Evolutionary conservation across 2,329 filamentous ascomycete species (phyloP).

Genomic region (Arthrobotrys sphaeroides): DNA sequence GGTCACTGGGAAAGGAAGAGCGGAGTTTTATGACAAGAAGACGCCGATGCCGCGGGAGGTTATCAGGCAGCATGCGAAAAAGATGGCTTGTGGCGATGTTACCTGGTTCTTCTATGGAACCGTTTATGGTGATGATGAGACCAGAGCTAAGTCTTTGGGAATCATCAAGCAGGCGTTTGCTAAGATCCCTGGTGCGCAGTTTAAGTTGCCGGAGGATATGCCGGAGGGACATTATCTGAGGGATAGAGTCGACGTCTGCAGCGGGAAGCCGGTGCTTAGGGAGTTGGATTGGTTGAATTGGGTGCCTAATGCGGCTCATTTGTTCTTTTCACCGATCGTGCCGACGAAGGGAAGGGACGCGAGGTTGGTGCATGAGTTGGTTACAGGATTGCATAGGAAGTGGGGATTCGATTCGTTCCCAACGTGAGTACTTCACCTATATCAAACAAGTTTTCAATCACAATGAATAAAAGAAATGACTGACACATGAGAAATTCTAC

Average conservation of each 20-base stretch:
- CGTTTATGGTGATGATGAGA: slow-evolving; percentile 59
- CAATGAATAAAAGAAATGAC: background rate
- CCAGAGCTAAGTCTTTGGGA: slow-evolving; percentile 55
- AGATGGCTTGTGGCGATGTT: slow-evolving; percentile 57
- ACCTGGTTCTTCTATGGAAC: slow-evolving; percentile 52
- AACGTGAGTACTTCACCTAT: slow-evolving; percentile 57
- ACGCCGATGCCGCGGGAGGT: slow-evolving; percentile 59
- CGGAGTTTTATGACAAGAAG: slow-evolving; percentile 57
- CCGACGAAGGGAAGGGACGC: slow-evolving; percentile 65
- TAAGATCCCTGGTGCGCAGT: slow-evolving; percentile 62
- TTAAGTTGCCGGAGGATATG: slow-evolving; percentile 63
- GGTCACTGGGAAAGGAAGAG: slow-evolving; percentile 60
- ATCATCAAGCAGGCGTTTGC: slow-evolving; percentile 64
- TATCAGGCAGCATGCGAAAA: slow-evolving; percentile 56
- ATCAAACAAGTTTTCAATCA: too few species aligned
- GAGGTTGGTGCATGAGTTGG: slow-evolving; percentile 63
- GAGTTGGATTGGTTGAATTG: slow-evolving; percentile 65
- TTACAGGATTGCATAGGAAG: slow-evolving; percentile 61
- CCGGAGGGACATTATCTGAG: slow-evolving; percentile 61
- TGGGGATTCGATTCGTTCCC: slow-evolving; percentile 66
- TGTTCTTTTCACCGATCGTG: slow-evolving; percentile 67
- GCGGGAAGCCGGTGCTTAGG: slow-evolving; percentile 59
- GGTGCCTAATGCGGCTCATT: slow-evolving; percentile 66
- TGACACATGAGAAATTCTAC: background rate
- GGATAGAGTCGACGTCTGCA: slow-evolving; percentile 60